Percentiles rank a stretch among this genome's conserved stretches.
These are phyloP conservation scores for Tulasnella sp. DNA, from an alignment of 768 basidiomycete genomes.

Conservation along the genomic window DNA sequence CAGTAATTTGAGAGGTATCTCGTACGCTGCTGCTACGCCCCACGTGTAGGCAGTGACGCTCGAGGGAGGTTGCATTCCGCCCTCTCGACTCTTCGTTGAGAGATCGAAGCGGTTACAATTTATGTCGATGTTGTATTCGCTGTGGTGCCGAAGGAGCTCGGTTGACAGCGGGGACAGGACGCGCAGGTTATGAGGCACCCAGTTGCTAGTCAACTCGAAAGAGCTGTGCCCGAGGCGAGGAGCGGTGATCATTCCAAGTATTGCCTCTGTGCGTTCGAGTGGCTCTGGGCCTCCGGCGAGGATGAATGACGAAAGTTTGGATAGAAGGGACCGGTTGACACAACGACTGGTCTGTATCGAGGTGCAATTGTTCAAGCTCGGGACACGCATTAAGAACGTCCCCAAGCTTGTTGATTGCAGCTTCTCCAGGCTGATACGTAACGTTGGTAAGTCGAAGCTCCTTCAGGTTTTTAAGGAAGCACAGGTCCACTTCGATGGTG, in stretches of 20 bases:
- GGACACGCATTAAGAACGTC: neutral
- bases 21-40: neutral
- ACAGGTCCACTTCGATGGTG: neutral
- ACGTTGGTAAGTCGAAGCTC: neutral
- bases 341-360: neutral
- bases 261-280: neutral
- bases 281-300: neutral
- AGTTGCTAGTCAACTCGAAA: neutral
- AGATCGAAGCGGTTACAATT: neutral
- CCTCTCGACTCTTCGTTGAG: too few relatives aligned
- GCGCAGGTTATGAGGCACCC: neutral
- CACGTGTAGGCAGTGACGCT: neutral
- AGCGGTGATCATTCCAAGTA: neutral
- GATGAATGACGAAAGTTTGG: neutral
- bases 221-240: neutral
- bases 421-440: neutral
- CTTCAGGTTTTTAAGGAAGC: neutral
- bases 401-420: neutral
- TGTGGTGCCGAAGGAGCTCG: neutral
- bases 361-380: neutral
- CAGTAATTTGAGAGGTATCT: neutral
- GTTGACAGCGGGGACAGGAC: neutral
- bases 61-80: too few relatives aligned
- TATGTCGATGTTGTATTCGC: neutral
- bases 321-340: neutral